These are phyloP conservation scores for Penicillium sp. DNA, from an alignment of 2,329 filamentous ascomycete genomes.

Conservation along the genomic window DNA sequence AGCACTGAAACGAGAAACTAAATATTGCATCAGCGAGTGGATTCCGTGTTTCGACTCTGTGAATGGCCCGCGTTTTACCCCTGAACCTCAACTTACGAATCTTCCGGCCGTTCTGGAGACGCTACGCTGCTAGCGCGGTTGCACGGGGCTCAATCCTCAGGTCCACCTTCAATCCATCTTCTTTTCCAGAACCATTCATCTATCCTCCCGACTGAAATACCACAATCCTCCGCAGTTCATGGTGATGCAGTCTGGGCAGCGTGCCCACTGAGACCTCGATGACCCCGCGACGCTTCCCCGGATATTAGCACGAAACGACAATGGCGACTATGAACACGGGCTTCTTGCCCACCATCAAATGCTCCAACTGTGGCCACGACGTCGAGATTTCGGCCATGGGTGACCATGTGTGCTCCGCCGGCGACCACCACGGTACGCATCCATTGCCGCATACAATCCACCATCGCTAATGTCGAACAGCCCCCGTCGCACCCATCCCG, in stretches of 20 bases:
- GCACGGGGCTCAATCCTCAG: background rate
- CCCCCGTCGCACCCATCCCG: constrained; percentile 18
- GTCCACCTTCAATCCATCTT: background rate
- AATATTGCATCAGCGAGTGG: background rate
- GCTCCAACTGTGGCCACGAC: constrained; percentile 72
- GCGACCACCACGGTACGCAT: constrained; percentile 40
- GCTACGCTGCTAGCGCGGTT: constrained; percentile 16
- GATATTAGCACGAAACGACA: constrained; percentile 6
- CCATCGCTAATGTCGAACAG: background rate
- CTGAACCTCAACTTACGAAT: constrained; percentile 19
- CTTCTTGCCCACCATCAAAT: constrained; percentile 82
- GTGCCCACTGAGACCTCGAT: constrained; percentile 15
- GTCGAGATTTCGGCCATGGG: constrained; percentile 85
- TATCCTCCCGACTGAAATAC: background rate
- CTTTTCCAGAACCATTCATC: constrained; percentile 2
- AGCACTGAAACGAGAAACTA: too few species aligned
- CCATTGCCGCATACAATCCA: constrained; percentile 2
- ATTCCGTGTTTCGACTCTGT: background rate
- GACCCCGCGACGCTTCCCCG: constrained; percentile 2
- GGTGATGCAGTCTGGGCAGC: constrained; percentile 12
- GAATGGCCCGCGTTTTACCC: background rate
- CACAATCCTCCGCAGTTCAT: background rate
- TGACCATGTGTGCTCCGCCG: constrained; percentile 69
- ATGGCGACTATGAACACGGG: constrained; percentile 56
- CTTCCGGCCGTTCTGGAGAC: constrained; percentile 20